These are phyloP conservation scores for Entelexis paramagnoliae DNA, from an alignment of 1,139 yeast genomes.

Conservation along the genomic window DNA sequence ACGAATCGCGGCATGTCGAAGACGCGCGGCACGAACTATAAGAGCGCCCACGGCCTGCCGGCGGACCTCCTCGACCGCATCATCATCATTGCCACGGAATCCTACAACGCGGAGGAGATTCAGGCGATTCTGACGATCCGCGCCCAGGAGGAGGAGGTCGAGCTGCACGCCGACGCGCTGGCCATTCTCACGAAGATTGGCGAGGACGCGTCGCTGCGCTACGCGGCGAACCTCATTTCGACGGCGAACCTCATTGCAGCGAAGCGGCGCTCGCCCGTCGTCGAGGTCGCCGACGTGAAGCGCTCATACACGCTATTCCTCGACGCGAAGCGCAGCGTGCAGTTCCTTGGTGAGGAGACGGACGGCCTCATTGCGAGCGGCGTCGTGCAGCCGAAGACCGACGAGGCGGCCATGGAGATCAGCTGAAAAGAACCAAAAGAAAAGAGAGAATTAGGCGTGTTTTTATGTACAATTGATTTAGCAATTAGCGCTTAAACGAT, in stretches of 20 bases:
- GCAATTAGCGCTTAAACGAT: background rate
- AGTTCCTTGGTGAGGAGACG: conserved; percentile 27
- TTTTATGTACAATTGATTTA: background rate
- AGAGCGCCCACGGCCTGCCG: conserved; percentile 95
- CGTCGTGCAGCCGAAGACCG: conserved; percentile 10
- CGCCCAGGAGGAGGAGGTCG: conserved; percentile 95
- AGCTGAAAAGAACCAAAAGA: background rate
- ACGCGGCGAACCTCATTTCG: conserved; percentile 82
- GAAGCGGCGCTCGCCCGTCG: conserved; percentile 61
- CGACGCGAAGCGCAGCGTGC: conserved; percentile 78
- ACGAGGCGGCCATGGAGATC: conserved; percentile 16
- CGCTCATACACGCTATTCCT: conserved; percentile 78
- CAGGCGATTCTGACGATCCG: conserved; percentile 77
- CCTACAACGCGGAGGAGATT: conserved; percentile 72
- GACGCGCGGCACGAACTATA: conserved; percentile 87
- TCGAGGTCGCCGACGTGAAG: conserved; percentile 77
- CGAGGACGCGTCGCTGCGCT: conserved; percentile 81
- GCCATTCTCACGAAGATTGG: conserved; percentile 89
- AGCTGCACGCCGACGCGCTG: conserved; percentile 69
- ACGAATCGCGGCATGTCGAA: conserved; percentile 89
- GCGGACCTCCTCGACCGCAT: conserved; percentile 88
- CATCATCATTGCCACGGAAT: conserved; percentile 77
- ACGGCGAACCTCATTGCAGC: conserved; percentile 78
- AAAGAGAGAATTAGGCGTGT: background rate
- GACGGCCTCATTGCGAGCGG: conserved; percentile 17